Percentiles rank a stretch among this genome's conserved stretches.
Evolutionary conservation across 2,329 filamentous ascomycete species (phyloP).

Genomic region (Alternaria solani): DNA sequence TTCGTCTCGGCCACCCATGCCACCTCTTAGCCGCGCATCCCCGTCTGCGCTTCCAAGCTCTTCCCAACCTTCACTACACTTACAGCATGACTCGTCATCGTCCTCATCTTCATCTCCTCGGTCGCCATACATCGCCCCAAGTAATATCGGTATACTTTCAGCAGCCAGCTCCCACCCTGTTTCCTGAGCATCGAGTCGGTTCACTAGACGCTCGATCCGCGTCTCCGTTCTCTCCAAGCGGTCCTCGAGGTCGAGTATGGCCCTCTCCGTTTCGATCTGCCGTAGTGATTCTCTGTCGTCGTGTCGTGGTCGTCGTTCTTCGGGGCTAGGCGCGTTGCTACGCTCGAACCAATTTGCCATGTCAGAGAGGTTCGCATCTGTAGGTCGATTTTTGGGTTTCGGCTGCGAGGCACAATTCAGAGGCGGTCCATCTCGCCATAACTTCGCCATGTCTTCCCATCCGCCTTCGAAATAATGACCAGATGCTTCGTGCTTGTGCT

Average conservation of each 20-base stretch:
- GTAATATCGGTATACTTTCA: neutral
- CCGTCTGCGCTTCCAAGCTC: neutral
- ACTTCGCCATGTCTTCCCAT: neutral
- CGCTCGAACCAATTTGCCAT: neutral
- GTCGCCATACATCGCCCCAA: neutral
- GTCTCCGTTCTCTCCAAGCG: neutral
- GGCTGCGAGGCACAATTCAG: neutral
- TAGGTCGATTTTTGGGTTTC: neutral
- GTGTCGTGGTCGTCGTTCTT: neutral
- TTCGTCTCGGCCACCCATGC: slow-evolving; percentile 11
- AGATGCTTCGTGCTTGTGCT: neutral
- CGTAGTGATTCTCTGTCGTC: neutral
- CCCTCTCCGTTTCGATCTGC: neutral
- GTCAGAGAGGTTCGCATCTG: neutral
- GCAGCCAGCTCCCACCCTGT: neutral
- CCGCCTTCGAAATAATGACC: neutral
- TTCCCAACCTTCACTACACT: neutral
- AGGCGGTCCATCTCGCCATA: neutral
- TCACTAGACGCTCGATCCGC: neutral
- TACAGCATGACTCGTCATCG: neutral
- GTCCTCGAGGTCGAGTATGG: neutral
- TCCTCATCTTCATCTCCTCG: neutral
- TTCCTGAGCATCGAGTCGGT: neutral
- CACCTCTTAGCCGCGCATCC: neutral
- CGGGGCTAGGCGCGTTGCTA: neutral